Evolutionary conservation across 257 asterid species (phyloP).

Genomic region (Capsicum pubescens): DNA sequence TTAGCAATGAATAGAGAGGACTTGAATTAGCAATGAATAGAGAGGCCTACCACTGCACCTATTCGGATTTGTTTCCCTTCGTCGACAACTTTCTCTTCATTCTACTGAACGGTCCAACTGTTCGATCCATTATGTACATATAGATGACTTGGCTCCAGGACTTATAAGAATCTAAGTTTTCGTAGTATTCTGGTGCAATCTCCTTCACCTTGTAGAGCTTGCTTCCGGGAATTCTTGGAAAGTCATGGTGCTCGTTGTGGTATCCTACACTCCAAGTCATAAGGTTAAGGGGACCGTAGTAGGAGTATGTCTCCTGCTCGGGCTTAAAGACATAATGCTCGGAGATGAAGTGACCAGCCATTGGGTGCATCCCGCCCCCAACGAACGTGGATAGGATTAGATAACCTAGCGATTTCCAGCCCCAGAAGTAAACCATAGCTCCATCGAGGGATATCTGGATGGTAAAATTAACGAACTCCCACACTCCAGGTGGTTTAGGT

Average conservation of each 20-base stretch:
- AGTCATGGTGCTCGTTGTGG: conserved; percentile 98
- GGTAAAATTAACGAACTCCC: conserved; percentile 76
- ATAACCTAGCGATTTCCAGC: conserved; percentile 82
- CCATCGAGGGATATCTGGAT: conserved; percentile 76
- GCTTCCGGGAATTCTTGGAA: conserved; percentile 89
- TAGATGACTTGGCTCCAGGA: conserved; percentile 96
- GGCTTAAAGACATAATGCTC: conserved; percentile 81
- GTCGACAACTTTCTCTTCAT: conserved; percentile 74
- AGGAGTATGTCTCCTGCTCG: conserved; percentile 88
- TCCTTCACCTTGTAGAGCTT: conserved; percentile 91
- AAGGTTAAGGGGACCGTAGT: conserved; percentile 83
- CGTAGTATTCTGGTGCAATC: conserved; percentile 88
- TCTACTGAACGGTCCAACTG: conserved; percentile 88
- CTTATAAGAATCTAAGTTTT: conserved; percentile 57
- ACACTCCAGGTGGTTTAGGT: conserved; percentile 93
- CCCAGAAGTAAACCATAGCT: conserved; percentile 65
- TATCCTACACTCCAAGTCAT: conserved; percentile 93
- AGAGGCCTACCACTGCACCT: conserved; percentile 20
- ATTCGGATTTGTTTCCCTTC: conserved; percentile 56
- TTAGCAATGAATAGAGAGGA: background rate
- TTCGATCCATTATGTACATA: conserved; percentile 74
- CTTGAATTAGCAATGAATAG: background rate
- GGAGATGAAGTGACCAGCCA: conserved; percentile 96
- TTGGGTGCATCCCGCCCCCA: conserved; percentile 97
- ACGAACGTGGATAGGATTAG: conserved; percentile 85